Evolutionary conservation across 768 basidiomycete genomes (phyloP).

Genomic region (Podaxis carcinomalis): DNA sequence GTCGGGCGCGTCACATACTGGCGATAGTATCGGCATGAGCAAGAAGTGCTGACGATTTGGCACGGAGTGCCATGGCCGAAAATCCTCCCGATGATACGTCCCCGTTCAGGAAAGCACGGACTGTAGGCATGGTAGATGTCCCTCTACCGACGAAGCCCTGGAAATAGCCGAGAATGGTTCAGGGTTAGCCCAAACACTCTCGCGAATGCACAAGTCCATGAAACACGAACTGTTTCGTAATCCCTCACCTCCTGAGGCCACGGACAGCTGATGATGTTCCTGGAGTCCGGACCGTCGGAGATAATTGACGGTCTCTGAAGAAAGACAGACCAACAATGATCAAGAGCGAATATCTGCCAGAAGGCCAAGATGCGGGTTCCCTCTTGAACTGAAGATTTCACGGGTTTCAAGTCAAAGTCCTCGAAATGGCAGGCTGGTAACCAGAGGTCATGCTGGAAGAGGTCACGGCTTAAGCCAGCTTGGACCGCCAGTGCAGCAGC

Average conservation of each 20-base stretch:
- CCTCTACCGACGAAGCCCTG: constrained; percentile 57
- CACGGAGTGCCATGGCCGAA: constrained; percentile 60
- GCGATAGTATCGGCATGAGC: constrained; percentile 62
- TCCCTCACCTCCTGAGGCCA: constrained; percentile 75
- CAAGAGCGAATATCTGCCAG: constrained; percentile 81
- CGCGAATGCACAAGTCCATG: constrained; percentile 8
- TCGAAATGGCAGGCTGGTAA: constrained; percentile 29
- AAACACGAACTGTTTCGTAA: constrained; percentile 57
- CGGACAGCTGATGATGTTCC: constrained; percentile 61
- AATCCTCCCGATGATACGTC: constrained; percentile 54
- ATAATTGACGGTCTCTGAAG: constrained; percentile 65
- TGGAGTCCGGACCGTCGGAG: constrained; percentile 55
- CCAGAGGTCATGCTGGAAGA: constrained; percentile 29
- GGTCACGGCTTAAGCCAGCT: constrained; percentile 56
- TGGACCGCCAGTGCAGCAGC: constrained; percentile 73
- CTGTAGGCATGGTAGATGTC: constrained; percentile 48
- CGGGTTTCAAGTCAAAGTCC: constrained; percentile 49
- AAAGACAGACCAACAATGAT: constrained; percentile 77
- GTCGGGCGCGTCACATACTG: constrained; percentile 34
- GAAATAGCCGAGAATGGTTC: constrained; percentile 5
- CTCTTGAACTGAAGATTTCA: constrained; percentile 55
- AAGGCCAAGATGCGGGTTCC: constrained; percentile 74
- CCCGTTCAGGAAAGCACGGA: constrained; percentile 58
- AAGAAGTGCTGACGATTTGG: constrained; percentile 74
- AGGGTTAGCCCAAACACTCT: constrained; percentile 6